These are phyloP conservation scores for Beauveria pseudobassiana DNA, from an alignment of 2,329 filamentous ascomycete genomes.

Conservation along the genomic window DNA sequence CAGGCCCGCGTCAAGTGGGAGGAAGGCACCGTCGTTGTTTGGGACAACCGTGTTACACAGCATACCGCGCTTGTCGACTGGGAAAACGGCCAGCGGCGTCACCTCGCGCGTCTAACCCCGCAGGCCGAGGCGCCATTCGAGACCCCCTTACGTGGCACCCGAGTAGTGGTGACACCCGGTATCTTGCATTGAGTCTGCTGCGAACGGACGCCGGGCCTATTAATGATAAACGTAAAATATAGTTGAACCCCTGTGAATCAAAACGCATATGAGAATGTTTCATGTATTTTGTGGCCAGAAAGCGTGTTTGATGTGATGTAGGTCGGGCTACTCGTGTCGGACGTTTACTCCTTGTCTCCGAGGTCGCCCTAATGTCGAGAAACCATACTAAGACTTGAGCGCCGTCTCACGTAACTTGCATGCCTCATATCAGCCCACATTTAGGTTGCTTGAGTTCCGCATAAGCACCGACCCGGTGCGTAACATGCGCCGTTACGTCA, in stretches of 20 bases:
- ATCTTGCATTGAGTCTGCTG: not conserved
- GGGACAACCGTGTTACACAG: constrained; percentile 70
- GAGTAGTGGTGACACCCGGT: not conserved
- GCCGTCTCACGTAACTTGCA: too few relatives aligned
- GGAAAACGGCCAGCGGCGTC: constrained; percentile 63
- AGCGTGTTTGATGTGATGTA: too few relatives aligned
- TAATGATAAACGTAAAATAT: not conserved
- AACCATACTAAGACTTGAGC: too few relatives aligned
- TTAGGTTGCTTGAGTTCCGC: too few relatives aligned
- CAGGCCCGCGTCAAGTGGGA: constrained; percentile 66
- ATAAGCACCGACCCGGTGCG: too few relatives aligned
- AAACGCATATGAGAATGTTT: too few relatives aligned
- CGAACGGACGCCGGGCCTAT: not conserved
- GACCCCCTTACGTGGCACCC: constrained; percentile 9
- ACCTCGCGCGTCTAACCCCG: constrained; percentile 68
- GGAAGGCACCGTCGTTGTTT: constrained; percentile 66
- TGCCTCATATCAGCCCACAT: too few relatives aligned
- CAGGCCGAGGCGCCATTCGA: constrained; percentile 51
- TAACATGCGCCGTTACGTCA: too few relatives aligned
- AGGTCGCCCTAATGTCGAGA: too few relatives aligned
- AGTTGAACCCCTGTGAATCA: not conserved
- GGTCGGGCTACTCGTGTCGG: too few relatives aligned
- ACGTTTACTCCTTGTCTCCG: too few relatives aligned
- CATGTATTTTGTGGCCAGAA: too few relatives aligned
- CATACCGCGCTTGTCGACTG: constrained; percentile 72